Evolutionary conservation across 306 rosid genomes (phyloP).

Genomic region (Benincasa hispida): DNA sequence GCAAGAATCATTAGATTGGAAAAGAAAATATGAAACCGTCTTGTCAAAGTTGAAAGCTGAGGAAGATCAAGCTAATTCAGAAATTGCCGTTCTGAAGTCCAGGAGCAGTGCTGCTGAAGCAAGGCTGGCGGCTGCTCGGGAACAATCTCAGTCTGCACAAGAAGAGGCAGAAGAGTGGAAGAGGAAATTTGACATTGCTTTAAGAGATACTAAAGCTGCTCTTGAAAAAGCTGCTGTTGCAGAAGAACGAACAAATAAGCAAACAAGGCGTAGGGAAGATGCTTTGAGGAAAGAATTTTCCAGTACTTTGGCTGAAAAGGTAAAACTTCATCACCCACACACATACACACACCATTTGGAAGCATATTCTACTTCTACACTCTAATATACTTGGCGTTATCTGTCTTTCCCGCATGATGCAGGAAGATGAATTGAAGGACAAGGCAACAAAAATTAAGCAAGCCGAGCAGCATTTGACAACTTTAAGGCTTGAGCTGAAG

Average conservation of each 20-base stretch:
- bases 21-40: slow-evolving; percentile 64
- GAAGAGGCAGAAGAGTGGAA: slow-evolving; percentile 99
- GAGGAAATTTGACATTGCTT: slow-evolving; percentile 69
- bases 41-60: slow-evolving; percentile 63
- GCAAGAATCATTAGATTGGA: slow-evolving; percentile 77
- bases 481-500: slow-evolving; percentile 65
- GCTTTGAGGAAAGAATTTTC: slow-evolving; percentile 81
- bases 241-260: slow-evolving; percentile 68
- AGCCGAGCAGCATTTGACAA: slow-evolving; percentile 74
- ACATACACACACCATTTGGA: background rate
- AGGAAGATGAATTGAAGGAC: slow-evolving; percentile 78
- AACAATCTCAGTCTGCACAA: slow-evolving; percentile 85
- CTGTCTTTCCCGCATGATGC: slow-evolving; percentile 1
- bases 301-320: slow-evolving; percentile 63
- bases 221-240: slow-evolving; percentile 76
- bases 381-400: background rate
- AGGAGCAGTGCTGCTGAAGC: slow-evolving; percentile 84
- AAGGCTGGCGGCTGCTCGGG: slow-evolving; percentile 79
- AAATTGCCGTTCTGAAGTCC: slow-evolving; percentile 73
- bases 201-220: slow-evolving; percentile 78
- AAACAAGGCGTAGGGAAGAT: slow-evolving; percentile 80
- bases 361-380: background rate
- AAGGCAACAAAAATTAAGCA: slow-evolving; percentile 51
- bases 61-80: slow-evolving; percentile 72
- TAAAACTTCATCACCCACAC: slow-evolving; percentile 18